A percentile compares a stretch with the other conserved stretches of the same genome.
Conservation (phyloP, 2,329 filamentous ascomycete species). For the Xylaria polymorpha region DNA sequence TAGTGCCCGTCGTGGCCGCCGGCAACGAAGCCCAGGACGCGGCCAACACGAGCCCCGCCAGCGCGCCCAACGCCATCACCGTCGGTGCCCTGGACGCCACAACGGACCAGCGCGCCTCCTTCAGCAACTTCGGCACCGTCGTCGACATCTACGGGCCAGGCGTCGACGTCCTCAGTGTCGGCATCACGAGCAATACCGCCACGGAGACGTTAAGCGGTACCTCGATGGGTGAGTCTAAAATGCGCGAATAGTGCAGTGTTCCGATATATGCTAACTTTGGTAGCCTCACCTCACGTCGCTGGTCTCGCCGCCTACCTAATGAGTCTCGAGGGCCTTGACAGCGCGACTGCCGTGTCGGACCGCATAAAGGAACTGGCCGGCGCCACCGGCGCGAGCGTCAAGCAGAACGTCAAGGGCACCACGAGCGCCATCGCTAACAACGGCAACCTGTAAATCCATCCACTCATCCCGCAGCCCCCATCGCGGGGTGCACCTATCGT, state of each 20-base stretch:
- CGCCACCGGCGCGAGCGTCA: constrained; percentile 58
- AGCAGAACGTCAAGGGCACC: constrained; percentile 57
- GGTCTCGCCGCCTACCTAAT: constrained; percentile 77
- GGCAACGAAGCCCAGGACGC: constrained; percentile 69
- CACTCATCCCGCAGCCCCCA: not conserved
- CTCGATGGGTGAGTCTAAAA: constrained; percentile 61
- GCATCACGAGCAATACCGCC: constrained; percentile 61
- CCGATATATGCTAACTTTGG: constrained; percentile 45
- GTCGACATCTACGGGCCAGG: constrained; percentile 69
- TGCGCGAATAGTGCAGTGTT: no score
- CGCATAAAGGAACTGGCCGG: constrained; percentile 65
- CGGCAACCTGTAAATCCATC: constrained; percentile 50
- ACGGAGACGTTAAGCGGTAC: constrained; percentile 63
- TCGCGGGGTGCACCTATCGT: not conserved
- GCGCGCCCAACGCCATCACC: constrained; percentile 66
- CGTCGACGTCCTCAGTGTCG: constrained; percentile 64
- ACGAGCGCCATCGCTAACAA: constrained; percentile 69
- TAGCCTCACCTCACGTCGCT: constrained; percentile 74
- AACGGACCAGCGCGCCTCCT: constrained; percentile 61
- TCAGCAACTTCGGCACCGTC: constrained; percentile 67
- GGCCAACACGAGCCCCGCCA: constrained; percentile 63
- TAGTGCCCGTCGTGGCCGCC: constrained; percentile 70
- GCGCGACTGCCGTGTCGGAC: constrained; percentile 57
- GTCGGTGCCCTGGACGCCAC: constrained; percentile 68
- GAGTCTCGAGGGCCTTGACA: constrained; percentile 62